A percentile compares a stretch with the other conserved stretches of the same genome.
Conservation (phyloP, 805 yeast species). For the Myxozyma geophila region DNA sequence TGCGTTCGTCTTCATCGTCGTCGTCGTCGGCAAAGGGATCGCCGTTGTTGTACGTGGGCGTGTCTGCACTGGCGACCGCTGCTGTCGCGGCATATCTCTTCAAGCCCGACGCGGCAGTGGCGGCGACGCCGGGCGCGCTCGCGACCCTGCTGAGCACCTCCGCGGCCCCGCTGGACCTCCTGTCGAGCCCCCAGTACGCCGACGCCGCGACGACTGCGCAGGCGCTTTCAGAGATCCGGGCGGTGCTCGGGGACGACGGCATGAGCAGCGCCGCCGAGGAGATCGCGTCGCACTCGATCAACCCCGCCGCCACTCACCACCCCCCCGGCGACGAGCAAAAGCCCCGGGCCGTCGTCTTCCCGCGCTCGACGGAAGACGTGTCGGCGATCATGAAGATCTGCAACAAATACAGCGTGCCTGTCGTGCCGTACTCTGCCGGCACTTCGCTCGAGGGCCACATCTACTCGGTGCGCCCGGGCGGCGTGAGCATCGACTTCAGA, state of each 20-base stretch:
- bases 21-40: background rate
- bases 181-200: slow-evolving; percentile 59
- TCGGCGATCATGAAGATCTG: slow-evolving; percentile 64
- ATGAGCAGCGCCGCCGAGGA: slow-evolving; percentile 46
- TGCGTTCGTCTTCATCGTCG: background rate
- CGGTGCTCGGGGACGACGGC: slow-evolving; percentile 58
- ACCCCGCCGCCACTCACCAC: slow-evolving; percentile 69
- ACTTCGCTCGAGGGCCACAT: slow-evolving; percentile 84
- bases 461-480: slow-evolving; percentile 70
- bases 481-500: slow-evolving; percentile 66
- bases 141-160: slow-evolving; percentile 1
- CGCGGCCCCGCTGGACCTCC: slow-evolving; percentile 49
- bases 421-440: slow-evolving; percentile 78
- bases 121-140: background rate
- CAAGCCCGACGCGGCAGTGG: background rate
- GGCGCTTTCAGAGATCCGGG: slow-evolving; percentile 58
- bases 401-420: slow-evolving; percentile 65
- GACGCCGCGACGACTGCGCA: slow-evolving; percentile 48
- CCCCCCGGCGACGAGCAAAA: slow-evolving; percentile 65
- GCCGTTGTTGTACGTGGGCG: background rate
- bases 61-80: slow-evolving; percentile 13
- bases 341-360: slow-evolving; percentile 66
- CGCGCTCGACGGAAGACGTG: slow-evolving; percentile 69
- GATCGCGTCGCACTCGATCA: slow-evolving; percentile 58
- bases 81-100: background rate